These are phyloP conservation scores for Phytophthora crassamura DNA, from an alignment of 352 stramenopile genomes.

Conservation along the genomic window DNA sequence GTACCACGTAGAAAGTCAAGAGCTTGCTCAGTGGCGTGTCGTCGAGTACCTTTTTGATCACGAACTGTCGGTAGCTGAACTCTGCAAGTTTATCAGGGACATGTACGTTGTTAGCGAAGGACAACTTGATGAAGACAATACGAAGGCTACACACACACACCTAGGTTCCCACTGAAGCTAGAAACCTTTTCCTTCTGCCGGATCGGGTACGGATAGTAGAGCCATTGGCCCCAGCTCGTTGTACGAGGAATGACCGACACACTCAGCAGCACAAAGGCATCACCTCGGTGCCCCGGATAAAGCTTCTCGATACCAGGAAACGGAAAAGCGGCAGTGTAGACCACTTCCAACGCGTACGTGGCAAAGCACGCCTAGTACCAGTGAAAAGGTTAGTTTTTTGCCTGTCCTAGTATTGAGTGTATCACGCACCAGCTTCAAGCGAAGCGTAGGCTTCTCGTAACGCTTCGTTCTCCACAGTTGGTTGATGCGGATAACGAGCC, in stretches of 20 bases:
- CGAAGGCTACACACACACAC: conserved; percentile 25
- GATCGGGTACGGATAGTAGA: conserved; percentile 79
- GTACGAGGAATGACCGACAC: conserved; percentile 47
- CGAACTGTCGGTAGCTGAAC: conserved; percentile 73
- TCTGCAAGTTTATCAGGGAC: conserved; percentile 29
- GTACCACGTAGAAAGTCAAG: conserved; percentile 22
- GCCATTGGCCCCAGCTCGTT: conserved; percentile 59
- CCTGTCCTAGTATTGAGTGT: no score
- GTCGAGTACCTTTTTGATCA: conserved; percentile 79
- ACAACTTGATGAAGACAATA: neutral
- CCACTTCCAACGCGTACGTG: conserved; percentile 43
- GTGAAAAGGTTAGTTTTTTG: neutral
- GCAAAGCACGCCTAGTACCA: conserved; percentile 9
- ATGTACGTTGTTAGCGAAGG: neutral
- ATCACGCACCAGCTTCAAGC: conserved; percentile 20
- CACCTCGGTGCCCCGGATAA: conserved; percentile 22
- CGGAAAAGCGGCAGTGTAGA: conserved; percentile 50
- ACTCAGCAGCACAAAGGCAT: conserved; percentile 55
- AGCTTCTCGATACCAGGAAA: conserved; percentile 60
- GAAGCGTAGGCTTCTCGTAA: neutral
- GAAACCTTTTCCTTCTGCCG: conserved; percentile 68
- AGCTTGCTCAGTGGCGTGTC: conserved; percentile 61
- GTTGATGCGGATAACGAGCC: conserved; percentile 24
- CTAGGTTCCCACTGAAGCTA: conserved; percentile 64
- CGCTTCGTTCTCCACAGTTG: conserved; percentile 32